Base-by-base conservation (phyloP, 2,329 filamentous ascomycete species). In the Ustilaginoidea virens region DNA sequence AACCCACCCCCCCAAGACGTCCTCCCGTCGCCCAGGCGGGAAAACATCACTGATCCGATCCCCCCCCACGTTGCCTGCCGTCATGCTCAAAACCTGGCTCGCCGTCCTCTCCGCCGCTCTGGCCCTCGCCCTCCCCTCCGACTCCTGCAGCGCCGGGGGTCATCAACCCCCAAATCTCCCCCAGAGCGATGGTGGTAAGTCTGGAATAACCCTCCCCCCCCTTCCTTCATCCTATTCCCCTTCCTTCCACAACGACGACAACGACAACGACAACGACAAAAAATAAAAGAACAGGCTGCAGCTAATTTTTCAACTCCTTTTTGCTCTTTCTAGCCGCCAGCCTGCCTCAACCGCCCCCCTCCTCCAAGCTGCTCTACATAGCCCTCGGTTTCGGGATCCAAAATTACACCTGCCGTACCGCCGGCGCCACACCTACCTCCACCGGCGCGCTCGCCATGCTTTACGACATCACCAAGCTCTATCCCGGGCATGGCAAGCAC, bases 371-470 rank as follows among this genome's bases (percentile, higher is more conserved):
- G 21, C 61, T 66, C 45, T 53, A 63, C 53, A 65, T 79, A 36
- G 62, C 60, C 32, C 52, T 79, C 23, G 74, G 73, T 39, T 64
- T 74, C 40, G 74, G 74, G 33, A 66, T 74, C 41, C 74, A 79
- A 44, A 79, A 79, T 62, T 79, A 79, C 58, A 74, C 68, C 21
- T 79, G 74, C 51, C 37, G 39, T n/a, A 34, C 43, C 3, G 46
- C 48, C 2, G 48, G 46, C 11, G 47, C 51, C 7, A 38, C 41
- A 0, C 53, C 60, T 17, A 41, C 41, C 5, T 48, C 60, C n/a
- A 47, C 52, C 13, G 70, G 71, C 25, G 71, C 71, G 26, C 54
- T 73, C 15, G 71, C 71, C 35, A 61, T 66, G 30, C 62, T 75
- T 34, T 73, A 69, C 60, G 69, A 75, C 41, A 53, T 63, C 38